Base-by-base conservation (phyloP, 106 monocot species). In the Dendrobium catenatum region DNA sequence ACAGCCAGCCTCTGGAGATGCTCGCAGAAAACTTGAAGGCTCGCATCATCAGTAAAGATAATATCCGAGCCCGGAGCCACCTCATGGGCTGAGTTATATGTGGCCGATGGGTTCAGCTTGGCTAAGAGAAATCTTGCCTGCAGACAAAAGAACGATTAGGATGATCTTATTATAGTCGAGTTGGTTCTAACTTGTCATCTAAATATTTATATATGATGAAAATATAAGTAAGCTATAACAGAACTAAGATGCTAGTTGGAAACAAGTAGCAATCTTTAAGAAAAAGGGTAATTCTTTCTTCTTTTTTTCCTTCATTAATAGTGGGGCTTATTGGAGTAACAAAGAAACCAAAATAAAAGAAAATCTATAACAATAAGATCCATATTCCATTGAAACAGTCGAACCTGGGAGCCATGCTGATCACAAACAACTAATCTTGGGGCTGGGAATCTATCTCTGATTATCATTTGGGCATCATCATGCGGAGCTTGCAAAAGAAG, bases 111-210 rank as follows among this genome's bases (percentile, higher is more conserved):
- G 80, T 98, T 98, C 85, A 98, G 80, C 73, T 92, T 95, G 6
- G 95, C 98, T 89, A 98, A 79, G 80, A 98, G 83, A 88, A 98
- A 98, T 78, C 98, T 98, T 85, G 98, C 98, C 94, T 98, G 87
- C 61, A 90, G 29, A 83, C 51, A 42, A 24, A 13, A 51, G 51
- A 51, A 51, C 13, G 51, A 13, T 10, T 1, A 51, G 51, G 2
- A 13, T 51, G 3, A 51, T 51, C 51, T 13, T 51, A 51, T 51
- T 13, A 51, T 51, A 51, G 13, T 16, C 51, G 2, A 51, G 13
- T 51, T 51, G 15, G 15, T 13, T 51, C 51, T n/a, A 51, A 15
- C 10, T 51, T 13, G 10, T 0, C 13, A 13, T 51, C 2, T 51
- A 51, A 51, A 51, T 51, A 13, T 15, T 51, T 15, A 15, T 13